Conservation (phyloP, 148 eudicot genomes). For the Tetragonia tetragonoides region DNA sequence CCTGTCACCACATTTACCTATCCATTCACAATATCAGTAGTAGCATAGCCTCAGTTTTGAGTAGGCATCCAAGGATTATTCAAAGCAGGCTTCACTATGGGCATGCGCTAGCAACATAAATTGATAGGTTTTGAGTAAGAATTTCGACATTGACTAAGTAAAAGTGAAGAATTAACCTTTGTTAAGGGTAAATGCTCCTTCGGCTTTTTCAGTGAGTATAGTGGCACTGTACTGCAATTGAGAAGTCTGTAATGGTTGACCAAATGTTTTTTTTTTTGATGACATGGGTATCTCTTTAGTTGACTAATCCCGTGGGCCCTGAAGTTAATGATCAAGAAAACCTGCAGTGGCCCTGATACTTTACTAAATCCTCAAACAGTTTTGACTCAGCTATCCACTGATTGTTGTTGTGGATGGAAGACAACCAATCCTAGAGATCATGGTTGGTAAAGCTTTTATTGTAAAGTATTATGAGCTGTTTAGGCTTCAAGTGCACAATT, state of each 20-base stretch:
- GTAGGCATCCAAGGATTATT: background rate
- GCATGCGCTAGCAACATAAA: background rate
- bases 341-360: no score
- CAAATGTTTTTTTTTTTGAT: no score
- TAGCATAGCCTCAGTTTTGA: background rate
- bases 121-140: no score
- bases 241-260: no score
- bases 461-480: background rate
- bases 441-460: conserved; percentile 3
- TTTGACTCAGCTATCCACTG: background rate
- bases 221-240: no score
- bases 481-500: background rate
- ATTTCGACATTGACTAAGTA: background rate
- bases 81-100: background rate
- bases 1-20: background rate
- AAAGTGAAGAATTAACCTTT: background rate
- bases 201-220: background rate
- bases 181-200: background rate
- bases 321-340: no score
- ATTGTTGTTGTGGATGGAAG: background rate
- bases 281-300: no score
- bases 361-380: background rate
- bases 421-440: background rate
- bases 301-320: no score
- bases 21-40: background rate